Evolutionary conservation across 495 filamentous ascomycete species (phyloP), one percentile per base, ranked within the genome.

Genomic region (Lophiostoma macrostomum): DNA sequence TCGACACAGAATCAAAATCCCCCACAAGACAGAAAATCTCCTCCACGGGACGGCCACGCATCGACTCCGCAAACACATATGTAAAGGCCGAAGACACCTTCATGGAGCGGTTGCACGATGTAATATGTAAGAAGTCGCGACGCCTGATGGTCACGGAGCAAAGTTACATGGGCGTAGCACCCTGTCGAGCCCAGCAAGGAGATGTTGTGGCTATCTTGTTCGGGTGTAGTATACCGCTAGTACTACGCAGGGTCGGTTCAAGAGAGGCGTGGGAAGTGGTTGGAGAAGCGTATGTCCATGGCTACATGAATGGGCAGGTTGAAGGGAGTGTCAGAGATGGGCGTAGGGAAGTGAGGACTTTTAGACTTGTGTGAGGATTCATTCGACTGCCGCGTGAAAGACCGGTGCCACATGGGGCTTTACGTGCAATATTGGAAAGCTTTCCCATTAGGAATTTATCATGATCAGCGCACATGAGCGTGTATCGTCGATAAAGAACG

Each of bases 171-270:
- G 52, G 52, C 4, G 49, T 56, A 44, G 52, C 52, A 18, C 52
- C 52, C 3, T 56, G 52, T 30, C 14, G 35, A 13, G 43, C 52
- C 7, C 32, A 28, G 8, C 14, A 5, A 29, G 52, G 52, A n/a
- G 52, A 56, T 27, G 44, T 38, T 2, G 52, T 56, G 6, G 52
- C 23, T 3, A 35, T 56, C 13, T 16, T 56, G 28, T 49, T 56
- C 10, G 52, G 52, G 5, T 56, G 52, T 38, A 49, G 35, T 37
- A 56, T 56, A 18, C 52, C 52, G 13, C 31, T 56, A 11, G 40
- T 56, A 6, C 23, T 56, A 7, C 22, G 52, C 19, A 36, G 52
- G 12, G 42, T 56, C 2, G 44, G 52, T 5, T 19, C 14, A 4
- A 22, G 42, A 24, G 52, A 56, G 27, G 52, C 52, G 19, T 56